Evolutionary conservation across 2,329 filamentous ascomycete genomes (phyloP), one percentile per base, ranked within the genome.

Genomic region (Paecilomyces sp.): DNA sequence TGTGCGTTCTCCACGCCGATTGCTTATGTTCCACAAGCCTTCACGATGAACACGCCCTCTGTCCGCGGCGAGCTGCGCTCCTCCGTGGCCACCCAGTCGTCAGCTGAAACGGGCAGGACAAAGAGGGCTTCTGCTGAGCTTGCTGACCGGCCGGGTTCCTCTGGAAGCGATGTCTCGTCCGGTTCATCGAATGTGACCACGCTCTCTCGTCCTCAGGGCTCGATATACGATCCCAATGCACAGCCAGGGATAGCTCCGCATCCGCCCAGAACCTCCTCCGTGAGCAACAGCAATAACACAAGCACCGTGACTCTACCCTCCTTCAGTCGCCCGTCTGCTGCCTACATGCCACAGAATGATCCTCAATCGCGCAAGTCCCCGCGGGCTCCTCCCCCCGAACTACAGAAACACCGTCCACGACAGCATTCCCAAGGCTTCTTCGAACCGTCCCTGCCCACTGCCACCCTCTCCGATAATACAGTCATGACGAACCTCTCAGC

Each of bases 391-490:
- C 71, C 72, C 5, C 62, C 66, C 41, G 74, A 79, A 56, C 60
- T 75, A 34, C 71, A 70, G 54, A 70, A 72, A 63, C 77, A 80
- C 64, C 75, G 78, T 52, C 71, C 76, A 33, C 73, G 79, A 62
- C 78, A 80, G 64, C 84, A 86, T 68, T 87, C 84, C 2, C 85
- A 88, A 71, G 86, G 86, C 58, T 88, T 87, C 74, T 88, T 88
- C 67, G 86, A 88, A 70, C 85, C 86, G 15, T 83, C 82, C 33
- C 74, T 88, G 58, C 83, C 85, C 50, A 81, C 80, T n/a, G 77
- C 80, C 5, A 79, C 79, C 31, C 65, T 70, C 50, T 72, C 77
- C 60, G 72, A 80, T 66, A 76, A 74, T 25, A 67, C 66, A 60
- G 70, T 73, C 68, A 76, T 78, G 62, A 68, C 71, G 12, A 75